Conservation (phyloP, 208 protist genomes). For the Trichomonas gallinae region DNA sequence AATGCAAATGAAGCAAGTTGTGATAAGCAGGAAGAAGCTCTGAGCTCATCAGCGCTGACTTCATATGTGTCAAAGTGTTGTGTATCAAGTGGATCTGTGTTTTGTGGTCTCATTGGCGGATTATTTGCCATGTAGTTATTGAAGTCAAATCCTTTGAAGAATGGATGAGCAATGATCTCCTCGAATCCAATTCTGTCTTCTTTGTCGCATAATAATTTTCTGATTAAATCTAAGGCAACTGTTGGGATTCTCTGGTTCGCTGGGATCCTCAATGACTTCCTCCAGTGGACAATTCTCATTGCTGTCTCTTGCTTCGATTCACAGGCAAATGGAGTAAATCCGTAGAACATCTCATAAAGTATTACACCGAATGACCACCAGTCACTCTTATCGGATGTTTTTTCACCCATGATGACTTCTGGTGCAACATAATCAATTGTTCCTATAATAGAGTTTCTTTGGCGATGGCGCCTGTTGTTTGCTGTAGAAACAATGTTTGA, state of each 20-base stretch:
- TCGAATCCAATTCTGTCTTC: neutral
- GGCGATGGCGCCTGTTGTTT: neutral
- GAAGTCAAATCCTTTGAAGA: constrained; percentile 8
- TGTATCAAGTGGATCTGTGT: neutral
- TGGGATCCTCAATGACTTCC: constrained; percentile 32
- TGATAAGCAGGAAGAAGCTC: neutral
- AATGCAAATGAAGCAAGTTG: neutral
- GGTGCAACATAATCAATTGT: constrained; percentile 4
- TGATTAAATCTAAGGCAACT: neutral
- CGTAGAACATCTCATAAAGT: constrained; percentile 55
- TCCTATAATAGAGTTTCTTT: neutral
- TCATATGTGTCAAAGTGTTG: neutral
- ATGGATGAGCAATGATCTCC: neutral
- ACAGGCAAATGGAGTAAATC: constrained; percentile 53
- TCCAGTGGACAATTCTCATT: constrained; percentile 56
- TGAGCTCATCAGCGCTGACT: neutral
- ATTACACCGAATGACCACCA: constrained; percentile 59
- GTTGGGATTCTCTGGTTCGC: neutral
- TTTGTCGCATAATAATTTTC: neutral
- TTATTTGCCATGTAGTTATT: neutral
- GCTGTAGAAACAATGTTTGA: neutral
- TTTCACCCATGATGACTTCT: neutral
- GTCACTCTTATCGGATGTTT: constrained; percentile 32
- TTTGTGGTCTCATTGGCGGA: neutral
- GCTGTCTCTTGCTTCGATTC: constrained; percentile 50